Evolutionary conservation across 352 stramenopile genomes (phyloP).

Genomic region (Phytophthora gonapodyides): DNA sequence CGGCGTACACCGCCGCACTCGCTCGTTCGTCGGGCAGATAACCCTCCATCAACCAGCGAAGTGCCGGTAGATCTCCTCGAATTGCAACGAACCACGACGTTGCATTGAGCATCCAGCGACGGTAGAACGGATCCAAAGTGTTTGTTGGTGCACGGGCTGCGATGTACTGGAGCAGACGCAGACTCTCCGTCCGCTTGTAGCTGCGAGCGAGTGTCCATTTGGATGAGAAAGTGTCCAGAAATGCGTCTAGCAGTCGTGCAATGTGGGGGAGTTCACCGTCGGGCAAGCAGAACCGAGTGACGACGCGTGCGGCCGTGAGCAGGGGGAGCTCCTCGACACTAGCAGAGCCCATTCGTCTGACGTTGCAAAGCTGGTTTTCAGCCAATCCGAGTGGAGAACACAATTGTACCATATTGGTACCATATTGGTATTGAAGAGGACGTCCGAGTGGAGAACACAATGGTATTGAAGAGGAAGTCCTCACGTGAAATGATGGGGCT

Average conservation of each 20-base stretch:
- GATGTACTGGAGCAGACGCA: conserved; percentile 27
- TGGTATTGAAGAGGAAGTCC: no score
- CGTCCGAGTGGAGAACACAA: no score
- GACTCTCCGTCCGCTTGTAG: conserved; percentile 28
- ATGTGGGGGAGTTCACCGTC: conserved; percentile 17
- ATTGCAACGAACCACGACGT: conserved; percentile 20
- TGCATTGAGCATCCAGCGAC: conserved; percentile 30
- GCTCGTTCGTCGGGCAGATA: conserved; percentile 13
- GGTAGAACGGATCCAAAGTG: conserved; percentile 33
- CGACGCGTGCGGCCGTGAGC: conserved; percentile 16
- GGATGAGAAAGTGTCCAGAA: conserved; percentile 27
- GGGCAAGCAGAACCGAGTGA: conserved; percentile 23
- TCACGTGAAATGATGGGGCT: no score
- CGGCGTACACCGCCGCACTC: conserved; percentile 30
- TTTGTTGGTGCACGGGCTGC: conserved; percentile 8
- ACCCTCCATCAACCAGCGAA: conserved; percentile 29
- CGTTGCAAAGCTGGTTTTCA: conserved; percentile 8
- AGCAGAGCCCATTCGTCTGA: conserved; percentile 7
- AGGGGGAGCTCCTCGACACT: conserved; percentile 12
- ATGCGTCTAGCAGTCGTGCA: conserved; percentile 22
- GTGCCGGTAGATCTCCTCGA: conserved; percentile 26
- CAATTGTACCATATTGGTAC: not conserved
- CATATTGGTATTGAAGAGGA: not conserved
- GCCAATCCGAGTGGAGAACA: no score
- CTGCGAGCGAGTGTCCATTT: conserved; percentile 21